phyloP scores from a whole-genome alignment of 768 basidiomycete genomes.

The Multifurca ochricompacta region DNA sequence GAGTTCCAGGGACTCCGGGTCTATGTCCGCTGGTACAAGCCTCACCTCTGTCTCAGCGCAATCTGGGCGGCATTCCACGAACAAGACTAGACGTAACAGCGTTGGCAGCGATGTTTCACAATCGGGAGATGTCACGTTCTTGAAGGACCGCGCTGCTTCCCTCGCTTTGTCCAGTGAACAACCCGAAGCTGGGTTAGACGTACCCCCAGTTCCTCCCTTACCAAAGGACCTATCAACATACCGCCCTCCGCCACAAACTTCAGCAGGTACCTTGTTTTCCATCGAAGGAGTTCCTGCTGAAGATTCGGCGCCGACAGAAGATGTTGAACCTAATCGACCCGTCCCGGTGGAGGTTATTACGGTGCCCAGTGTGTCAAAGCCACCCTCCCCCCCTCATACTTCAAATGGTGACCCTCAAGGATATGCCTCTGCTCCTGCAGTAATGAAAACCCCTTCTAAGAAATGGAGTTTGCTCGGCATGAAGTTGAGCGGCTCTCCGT shows the following conservation, averaged over 20 bases:
- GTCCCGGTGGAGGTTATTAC: conserved; percentile 46
- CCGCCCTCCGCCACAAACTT: conserved; percentile 60
- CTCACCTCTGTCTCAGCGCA: conserved; percentile 66
- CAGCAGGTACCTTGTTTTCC: conserved; percentile 45
- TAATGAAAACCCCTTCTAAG: conserved; percentile 80
- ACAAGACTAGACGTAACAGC: conserved; percentile 65
- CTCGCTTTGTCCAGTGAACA: conserved; percentile 52
- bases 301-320: conserved; percentile 34
- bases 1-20: conserved; percentile 85
- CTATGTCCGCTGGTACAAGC: conserved; percentile 70
- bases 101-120: conserved; percentile 77
- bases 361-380: conserved; percentile 27
- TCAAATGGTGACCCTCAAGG: conserved; percentile 24
- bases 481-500: conserved; percentile 61
- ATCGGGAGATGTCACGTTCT: conserved; percentile 53
- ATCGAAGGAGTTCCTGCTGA: conserved; percentile 34
- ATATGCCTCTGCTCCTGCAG: conserved; percentile 38
- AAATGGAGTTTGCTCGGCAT: conserved; percentile 91
- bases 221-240: conserved; percentile 83
- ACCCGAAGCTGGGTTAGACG: conserved; percentile 46
- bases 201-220: conserved; percentile 91
- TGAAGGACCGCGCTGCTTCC: conserved; percentile 62
- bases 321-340: conserved; percentile 40
- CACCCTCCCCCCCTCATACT: conserved; percentile 25
- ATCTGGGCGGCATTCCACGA: conserved; percentile 65